phyloP scores from a whole-genome alignment of 768 basidiomycete genomes.

The Termitomyces sp. region DNA sequence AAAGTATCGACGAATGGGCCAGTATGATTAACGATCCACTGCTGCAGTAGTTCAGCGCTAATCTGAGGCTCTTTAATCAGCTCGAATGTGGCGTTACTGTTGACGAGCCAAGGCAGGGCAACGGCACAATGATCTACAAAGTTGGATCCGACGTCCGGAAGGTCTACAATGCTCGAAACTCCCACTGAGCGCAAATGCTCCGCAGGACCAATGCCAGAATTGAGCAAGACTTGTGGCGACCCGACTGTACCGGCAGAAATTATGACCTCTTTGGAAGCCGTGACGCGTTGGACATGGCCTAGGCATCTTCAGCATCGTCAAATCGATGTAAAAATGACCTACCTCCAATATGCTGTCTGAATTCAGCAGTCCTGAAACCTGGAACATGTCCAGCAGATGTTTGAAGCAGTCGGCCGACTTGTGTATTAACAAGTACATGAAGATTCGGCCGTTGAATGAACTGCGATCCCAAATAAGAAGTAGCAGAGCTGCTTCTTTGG shows the following conservation, averaged over 20 bases:
- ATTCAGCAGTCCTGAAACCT: slow-evolving; percentile 9
- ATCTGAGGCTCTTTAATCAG: slow-evolving; percentile 6
- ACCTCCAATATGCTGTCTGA: neutral
- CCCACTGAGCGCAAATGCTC: slow-evolving; percentile 3
- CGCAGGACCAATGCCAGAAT: slow-evolving; percentile 13
- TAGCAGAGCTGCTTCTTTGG: slow-evolving; percentile 22
- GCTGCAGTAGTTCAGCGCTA: slow-evolving; percentile 4
- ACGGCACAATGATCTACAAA: slow-evolving; percentile 16
- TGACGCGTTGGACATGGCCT: slow-evolving; percentile 5
- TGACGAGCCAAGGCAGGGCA: slow-evolving; percentile 5
- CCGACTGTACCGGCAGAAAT: slow-evolving; percentile 22
- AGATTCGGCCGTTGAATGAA: slow-evolving; percentile 22
- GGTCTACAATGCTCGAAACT: slow-evolving; percentile 10
- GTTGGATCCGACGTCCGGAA: slow-evolving; percentile 19
- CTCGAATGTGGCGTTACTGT: slow-evolving; percentile 14
- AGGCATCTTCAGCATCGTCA: neutral
- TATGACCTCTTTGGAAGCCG: slow-evolving; percentile 23
- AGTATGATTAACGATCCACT: slow-evolving; percentile 18
- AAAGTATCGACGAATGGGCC: slow-evolving; percentile 20
- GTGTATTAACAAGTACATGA: slow-evolving; percentile 20
- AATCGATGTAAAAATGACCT: neutral
- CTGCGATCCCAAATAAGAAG: slow-evolving; percentile 23
- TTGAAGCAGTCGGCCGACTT: slow-evolving; percentile 16
- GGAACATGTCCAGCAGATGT: slow-evolving; percentile 6
- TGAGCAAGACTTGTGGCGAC: slow-evolving; percentile 19